These are phyloP conservation scores for Curvularia sp. DNA, from an alignment of 2,329 filamentous ascomycete genomes.

Conservation along the genomic window DNA sequence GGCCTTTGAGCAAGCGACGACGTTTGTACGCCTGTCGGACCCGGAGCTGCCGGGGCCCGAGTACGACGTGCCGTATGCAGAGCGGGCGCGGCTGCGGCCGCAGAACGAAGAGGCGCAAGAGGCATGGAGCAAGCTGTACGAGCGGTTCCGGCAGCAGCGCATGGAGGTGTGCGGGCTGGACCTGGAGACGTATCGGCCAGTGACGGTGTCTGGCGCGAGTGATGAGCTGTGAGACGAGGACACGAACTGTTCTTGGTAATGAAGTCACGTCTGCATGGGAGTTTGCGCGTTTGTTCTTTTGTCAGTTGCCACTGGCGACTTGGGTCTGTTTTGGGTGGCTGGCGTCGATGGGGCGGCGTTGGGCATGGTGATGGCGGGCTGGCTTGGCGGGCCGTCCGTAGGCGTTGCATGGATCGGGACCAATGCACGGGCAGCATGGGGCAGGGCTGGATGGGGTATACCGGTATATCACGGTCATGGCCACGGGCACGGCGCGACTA, in stretches of 20 bases:
- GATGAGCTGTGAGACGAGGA: constrained; percentile 20
- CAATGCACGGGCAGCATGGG: constrained; percentile 2
- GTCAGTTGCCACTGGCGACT: background rate
- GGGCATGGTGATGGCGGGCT: constrained; percentile 2
- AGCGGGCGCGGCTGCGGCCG: constrained; percentile 53
- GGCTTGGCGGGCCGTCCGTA: background rate
- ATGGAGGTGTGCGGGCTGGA: constrained; percentile 62
- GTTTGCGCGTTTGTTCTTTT: background rate
- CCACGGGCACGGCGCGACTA: background rate
- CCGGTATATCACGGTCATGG: background rate
- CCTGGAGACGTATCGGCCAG: constrained; percentile 53
- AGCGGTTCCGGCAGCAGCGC: constrained; percentile 56
- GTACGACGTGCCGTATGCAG: constrained; percentile 56
- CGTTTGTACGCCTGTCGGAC: constrained; percentile 57
- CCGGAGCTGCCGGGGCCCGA: constrained; percentile 59
- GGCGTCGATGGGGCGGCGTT: constrained; percentile 4
- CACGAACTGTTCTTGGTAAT: constrained; percentile 7
- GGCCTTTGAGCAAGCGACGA: constrained; percentile 51
- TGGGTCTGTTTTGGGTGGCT: background rate
- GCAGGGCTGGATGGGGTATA: constrained; percentile 8
- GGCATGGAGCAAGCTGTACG: constrained; percentile 59
- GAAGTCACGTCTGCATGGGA: background rate
- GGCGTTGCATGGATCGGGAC: constrained; percentile 11
- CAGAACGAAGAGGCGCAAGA: constrained; percentile 55
- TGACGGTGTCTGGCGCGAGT: constrained; percentile 24